Percentiles rank a stretch among this genome's conserved stretches.
Evolutionary conservation across 1,284 basidiomycete genomes (phyloP).

Genomic region (Ustilago tritici): DNA sequence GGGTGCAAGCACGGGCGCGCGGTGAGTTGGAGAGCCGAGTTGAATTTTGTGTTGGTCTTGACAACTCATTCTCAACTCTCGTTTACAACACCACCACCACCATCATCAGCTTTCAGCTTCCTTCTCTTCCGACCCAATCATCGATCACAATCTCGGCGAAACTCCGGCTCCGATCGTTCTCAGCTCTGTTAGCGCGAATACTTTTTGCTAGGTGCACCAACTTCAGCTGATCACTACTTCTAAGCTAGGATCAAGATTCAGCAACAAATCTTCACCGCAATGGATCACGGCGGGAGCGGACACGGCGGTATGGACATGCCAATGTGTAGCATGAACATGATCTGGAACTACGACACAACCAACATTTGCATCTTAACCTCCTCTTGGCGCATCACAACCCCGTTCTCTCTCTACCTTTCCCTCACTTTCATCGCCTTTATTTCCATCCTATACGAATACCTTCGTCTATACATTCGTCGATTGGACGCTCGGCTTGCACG

Average conservation of each 20-base stretch:
- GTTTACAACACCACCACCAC: background rate
- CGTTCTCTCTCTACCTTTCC: conserved; percentile 30
- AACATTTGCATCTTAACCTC: conserved; percentile 40
- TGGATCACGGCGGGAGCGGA: conserved; percentile 21
- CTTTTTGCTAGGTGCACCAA: no score
- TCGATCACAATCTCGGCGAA: no score
- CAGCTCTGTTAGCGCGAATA: no score
- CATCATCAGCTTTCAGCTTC: background rate
- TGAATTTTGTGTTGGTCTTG: background rate
- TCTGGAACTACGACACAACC: conserved; percentile 44
- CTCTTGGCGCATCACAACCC: conserved; percentile 36
- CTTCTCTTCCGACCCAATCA: no score
- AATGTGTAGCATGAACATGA: conserved; percentile 46
- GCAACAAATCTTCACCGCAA: background rate
- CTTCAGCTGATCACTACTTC: no score
- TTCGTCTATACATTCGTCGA: conserved; percentile 35
- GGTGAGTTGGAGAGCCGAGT: background rate
- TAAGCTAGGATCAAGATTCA: no score
- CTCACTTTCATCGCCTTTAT: conserved; percentile 18
- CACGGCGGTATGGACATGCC: conserved; percentile 18
- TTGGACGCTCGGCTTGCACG: conserved; percentile 16
- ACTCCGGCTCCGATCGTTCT: no score
- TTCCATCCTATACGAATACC: conserved; percentile 30
- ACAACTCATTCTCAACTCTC: background rate
- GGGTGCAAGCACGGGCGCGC: background rate